Percentiles rank a stretch among this genome's conserved stretches.
These are phyloP conservation scores for Globisporangium emineosum DNA, from an alignment of 352 stramenopile genomes.

Conservation along the genomic window DNA sequence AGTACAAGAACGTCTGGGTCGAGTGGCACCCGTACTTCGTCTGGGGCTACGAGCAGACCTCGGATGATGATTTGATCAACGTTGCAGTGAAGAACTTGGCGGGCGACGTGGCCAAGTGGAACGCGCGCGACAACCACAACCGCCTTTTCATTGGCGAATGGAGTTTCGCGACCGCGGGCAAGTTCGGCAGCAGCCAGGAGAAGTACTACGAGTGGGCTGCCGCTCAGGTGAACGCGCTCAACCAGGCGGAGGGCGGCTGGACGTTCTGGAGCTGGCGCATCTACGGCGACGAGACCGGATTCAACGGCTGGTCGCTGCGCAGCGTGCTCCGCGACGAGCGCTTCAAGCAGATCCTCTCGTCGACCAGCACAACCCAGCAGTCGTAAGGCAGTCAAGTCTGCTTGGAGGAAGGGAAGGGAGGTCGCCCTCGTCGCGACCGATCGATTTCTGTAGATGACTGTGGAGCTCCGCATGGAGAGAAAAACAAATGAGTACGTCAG, in stretches of 20 bases:
- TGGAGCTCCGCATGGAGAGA: not conserved
- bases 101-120: slow-evolving; percentile 37
- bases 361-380: slow-evolving; percentile 3
- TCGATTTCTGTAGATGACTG: not conserved
- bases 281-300: slow-evolving; percentile 51
- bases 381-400: not conserved
- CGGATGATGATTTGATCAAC: slow-evolving; percentile 46
- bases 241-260: slow-evolving; percentile 54
- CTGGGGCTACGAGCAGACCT: slow-evolving; percentile 68
- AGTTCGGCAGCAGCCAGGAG: slow-evolving; percentile 44
- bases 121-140: slow-evolving; percentile 32
- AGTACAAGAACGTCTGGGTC: slow-evolving; percentile 76
- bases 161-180: slow-evolving; percentile 41
- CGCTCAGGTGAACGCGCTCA: slow-evolving; percentile 47
- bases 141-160: slow-evolving; percentile 47
- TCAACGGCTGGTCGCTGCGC: slow-evolving; percentile 67
- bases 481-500: not conserved
- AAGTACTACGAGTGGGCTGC: slow-evolving; percentile 49
- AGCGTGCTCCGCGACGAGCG: slow-evolving; percentile 46
- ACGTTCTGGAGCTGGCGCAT: slow-evolving; percentile 77
- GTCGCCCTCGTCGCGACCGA: not conserved
- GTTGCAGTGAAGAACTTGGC: slow-evolving; percentile 42
- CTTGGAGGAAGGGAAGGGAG: not conserved
- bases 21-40: slow-evolving; percentile 86
- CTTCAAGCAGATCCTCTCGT: slow-evolving; percentile 14